Evolutionary conservation across 2,329 filamentous ascomycete species (phyloP).

Genomic region (Cordyceps farinosa): DNA sequence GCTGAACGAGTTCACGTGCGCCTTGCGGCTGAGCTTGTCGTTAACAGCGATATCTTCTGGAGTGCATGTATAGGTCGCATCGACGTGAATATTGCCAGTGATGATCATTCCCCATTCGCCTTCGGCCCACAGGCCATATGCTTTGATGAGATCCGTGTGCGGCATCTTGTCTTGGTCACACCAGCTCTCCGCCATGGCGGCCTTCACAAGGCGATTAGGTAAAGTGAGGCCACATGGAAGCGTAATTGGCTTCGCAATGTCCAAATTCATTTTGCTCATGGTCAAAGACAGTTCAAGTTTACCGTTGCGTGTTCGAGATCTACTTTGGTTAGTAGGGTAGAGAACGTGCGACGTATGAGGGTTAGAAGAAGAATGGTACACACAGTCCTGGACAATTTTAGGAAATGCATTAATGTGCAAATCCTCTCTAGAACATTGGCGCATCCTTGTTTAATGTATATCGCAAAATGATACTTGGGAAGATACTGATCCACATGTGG

Average conservation of each 20-base stretch:
- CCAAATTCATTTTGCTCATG: not conserved
- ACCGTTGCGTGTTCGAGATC: too few species aligned
- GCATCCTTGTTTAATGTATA: too few species aligned
- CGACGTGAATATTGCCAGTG: constrained; percentile 47
- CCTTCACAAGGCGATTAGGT: constrained; percentile 51
- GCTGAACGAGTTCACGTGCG: constrained; percentile 36
- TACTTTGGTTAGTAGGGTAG: too few species aligned
- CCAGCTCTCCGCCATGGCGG: constrained; percentile 48
- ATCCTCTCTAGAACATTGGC: too few species aligned
- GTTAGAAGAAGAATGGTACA: too few species aligned
- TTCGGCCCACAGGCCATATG: constrained; percentile 52
- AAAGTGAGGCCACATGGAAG: constrained; percentile 53
- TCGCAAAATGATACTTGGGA: too few species aligned
- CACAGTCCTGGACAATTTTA: too few species aligned
- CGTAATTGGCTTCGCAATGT: constrained; percentile 37
- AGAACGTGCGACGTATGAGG: too few species aligned
- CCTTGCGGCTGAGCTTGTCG: constrained; percentile 26
- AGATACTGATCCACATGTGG: too few species aligned
- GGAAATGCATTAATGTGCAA: too few species aligned
- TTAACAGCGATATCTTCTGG: constrained; percentile 34
- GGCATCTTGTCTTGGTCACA: constrained; percentile 42
- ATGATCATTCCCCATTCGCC: constrained; percentile 51
- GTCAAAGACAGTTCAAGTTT: too few species aligned
- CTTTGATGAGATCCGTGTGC: constrained; percentile 36
- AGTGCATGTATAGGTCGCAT: constrained; percentile 35